Evolutionary conservation across 1,284 basidiomycete genomes (phyloP), one percentile per base, ranked within the genome.

Genomic region (Peniophora sp.): DNA sequence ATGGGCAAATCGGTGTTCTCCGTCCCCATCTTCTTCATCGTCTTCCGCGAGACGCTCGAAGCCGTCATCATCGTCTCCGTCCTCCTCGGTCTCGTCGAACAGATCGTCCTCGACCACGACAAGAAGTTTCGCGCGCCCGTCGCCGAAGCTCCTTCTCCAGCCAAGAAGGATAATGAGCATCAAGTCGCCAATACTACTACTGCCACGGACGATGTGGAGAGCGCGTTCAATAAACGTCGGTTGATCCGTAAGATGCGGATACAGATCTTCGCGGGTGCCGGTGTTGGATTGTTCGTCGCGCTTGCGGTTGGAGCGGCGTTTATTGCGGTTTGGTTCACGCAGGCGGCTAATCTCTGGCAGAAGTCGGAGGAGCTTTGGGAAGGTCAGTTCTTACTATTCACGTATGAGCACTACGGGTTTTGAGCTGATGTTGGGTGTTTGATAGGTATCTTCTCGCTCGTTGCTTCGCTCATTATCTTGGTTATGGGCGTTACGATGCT

Each of bases 31-130:
- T 92, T 90, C 71, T 90, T 94, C 76, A 91, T 93, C 65, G 80
- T 91, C 62, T 89, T 94, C 59, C 81, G 92, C 56, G 92, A 96
- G 75, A 85, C 89, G 1, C 77, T 96, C 56, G 92, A 96, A 71
- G 89, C 90, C 8, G 83, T 82, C 49, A 87, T 95, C 70, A 91
- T 95, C 74, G 71, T 94, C 68, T 89, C 90, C 9, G 89, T 93
- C 55, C 79, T 96, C 49, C 81, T 94, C 39, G 83, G 88, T 56
- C 82, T 95, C 57, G 84, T 89, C 47, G 81, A 92, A 60, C 89
- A 92, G 60, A 82, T 94, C 58, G 74, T 83, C 2, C 62, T 76
- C 56, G 70, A 74, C 25, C 68, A 75, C 27, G 27, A 32, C 27
- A 32, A 32, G 27, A 32, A 32, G 20, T 41, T 41, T 16, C 16